Evolutionary conservation across 1,284 basidiomycete genomes (phyloP).

Genomic region (Rhodotorula glutinis): DNA sequence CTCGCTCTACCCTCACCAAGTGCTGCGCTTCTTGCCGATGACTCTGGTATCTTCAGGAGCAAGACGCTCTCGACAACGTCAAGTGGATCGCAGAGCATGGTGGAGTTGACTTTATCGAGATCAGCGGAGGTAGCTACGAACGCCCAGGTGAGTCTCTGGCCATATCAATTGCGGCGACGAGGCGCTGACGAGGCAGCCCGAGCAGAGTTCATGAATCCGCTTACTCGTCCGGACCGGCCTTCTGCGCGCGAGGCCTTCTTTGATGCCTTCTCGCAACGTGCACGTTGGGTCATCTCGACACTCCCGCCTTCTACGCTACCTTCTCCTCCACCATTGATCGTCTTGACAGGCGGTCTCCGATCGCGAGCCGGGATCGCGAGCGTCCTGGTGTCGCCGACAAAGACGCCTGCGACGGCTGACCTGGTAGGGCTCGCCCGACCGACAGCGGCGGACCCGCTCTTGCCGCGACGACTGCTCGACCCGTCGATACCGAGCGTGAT

Average conservation of each 20-base stretch:
- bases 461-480: conserved; percentile 53
- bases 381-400: conserved; percentile 49
- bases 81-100: conserved; percentile 62
- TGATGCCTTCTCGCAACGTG: conserved; percentile 42
- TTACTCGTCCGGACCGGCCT: conserved; percentile 13
- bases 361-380: conserved; percentile 60
- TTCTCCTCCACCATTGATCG: conserved; percentile 57
- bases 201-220: conserved; percentile 3
- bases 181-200: neutral
- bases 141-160: conserved; percentile 58
- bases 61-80: conserved; percentile 65
- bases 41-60: conserved; percentile 43
- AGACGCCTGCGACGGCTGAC: conserved; percentile 56
- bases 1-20: no score
- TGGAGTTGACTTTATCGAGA: conserved; percentile 74
- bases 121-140: conserved; percentile 84
- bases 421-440: conserved; percentile 73
- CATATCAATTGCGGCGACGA: neutral
- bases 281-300: conserved; percentile 23
- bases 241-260: conserved; percentile 53
- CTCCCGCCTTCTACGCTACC: conserved; percentile 11
- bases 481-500: conserved; percentile 26
- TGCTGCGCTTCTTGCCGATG: neutral
- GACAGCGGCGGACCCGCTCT: conserved; percentile 62
- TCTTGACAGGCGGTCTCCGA: conserved; percentile 75